These are phyloP conservation scores for Platanthera zijinensis DNA, from an alignment of 106 monocot species.

Conservation along the genomic window DNA sequence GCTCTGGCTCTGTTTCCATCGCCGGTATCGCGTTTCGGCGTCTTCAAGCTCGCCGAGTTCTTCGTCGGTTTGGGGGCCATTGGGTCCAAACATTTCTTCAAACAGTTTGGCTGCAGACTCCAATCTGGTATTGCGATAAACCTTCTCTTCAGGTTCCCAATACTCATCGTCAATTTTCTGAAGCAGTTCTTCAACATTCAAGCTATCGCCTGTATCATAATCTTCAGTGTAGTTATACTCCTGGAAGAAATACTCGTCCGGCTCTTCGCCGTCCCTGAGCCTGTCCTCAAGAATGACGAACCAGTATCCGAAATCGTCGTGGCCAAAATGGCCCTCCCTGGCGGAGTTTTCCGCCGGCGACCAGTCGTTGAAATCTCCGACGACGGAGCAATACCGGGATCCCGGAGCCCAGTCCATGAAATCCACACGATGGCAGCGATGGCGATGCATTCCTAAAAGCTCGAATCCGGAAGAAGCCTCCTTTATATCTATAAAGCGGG, in stretches of 20 bases:
- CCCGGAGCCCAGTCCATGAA: constrained; percentile 89
- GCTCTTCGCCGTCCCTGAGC: constrained; percentile 71
- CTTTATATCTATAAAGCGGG: constrained; percentile 31
- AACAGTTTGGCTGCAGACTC: constrained; percentile 76
- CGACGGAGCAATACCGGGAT: constrained; percentile 78
- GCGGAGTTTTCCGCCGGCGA: constrained; percentile 87
- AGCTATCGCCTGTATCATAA: constrained; percentile 83
- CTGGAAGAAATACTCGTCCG: constrained; percentile 87
- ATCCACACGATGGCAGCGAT: constrained; percentile 55
- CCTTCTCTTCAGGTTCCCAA: constrained; percentile 89
- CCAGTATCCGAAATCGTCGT: constrained; percentile 99
- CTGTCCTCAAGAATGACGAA: constrained; percentile 91
- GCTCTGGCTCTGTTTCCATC: constrained; percentile 62
- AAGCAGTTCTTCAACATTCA: constrained; percentile 66
- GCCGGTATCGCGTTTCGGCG: constrained; percentile 77
- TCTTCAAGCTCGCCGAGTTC: constrained; percentile 84
- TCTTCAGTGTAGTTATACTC: constrained; percentile 95
- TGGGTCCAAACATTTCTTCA: constrained; percentile 97
- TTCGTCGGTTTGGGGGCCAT: constrained; percentile 83
- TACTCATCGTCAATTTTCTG: constrained; percentile 68
- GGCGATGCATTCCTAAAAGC: constrained; percentile 62
- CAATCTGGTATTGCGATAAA: constrained; percentile 41
- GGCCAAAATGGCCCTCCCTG: constrained; percentile 84
- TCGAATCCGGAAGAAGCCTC: constrained; percentile 54
- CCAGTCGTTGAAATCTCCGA: constrained; percentile 95